Evolutionary conservation across 2,329 filamentous ascomycete species (phyloP).

Genomic region (Cercospora sesami): DNA sequence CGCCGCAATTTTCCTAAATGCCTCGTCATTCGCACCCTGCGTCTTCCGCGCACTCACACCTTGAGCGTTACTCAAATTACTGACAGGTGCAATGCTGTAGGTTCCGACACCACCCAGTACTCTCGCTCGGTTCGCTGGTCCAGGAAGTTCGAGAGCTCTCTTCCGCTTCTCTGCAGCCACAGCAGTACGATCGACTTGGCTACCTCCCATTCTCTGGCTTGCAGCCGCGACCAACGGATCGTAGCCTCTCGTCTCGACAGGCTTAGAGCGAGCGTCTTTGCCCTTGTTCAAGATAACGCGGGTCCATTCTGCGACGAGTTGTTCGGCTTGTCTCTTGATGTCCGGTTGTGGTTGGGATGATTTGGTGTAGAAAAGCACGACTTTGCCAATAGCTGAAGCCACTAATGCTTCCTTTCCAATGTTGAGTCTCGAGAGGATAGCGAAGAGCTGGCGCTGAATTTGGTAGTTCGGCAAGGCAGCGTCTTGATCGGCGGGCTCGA

Average conservation of each 20-base stretch:
- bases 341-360: slow-evolving; percentile 82
- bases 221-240: slow-evolving; percentile 51
- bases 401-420: slow-evolving; percentile 89
- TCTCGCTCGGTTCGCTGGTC: slow-evolving; percentile 58
- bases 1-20: slow-evolving; percentile 39
- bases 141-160: slow-evolving; percentile 54
- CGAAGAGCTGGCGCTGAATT: slow-evolving; percentile 93
- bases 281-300: slow-evolving; percentile 82
- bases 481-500: slow-evolving; percentile 84
- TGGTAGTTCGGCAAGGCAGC: slow-evolving; percentile 94
- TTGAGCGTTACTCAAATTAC: slow-evolving; percentile 44
- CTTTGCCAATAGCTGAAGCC: slow-evolving; percentile 91
- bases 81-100: slow-evolving; percentile 64
- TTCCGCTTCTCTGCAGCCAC: slow-evolving; percentile 54
- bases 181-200: slow-evolving; percentile 41
- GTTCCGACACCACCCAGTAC: slow-evolving; percentile 60
- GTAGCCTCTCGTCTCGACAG: slow-evolving; percentile 59
- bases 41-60: slow-evolving; percentile 31
- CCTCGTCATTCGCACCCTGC: slow-evolving; percentile 34
- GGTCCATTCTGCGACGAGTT: slow-evolving; percentile 92
- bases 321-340: slow-evolving; percentile 93
- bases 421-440: slow-evolving; percentile 73
- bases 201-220: slow-evolving; percentile 33
- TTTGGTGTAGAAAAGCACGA: slow-evolving; percentile 95
- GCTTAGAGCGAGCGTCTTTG: slow-evolving; percentile 91